phyloP scores from a whole-genome alignment of 2,329 filamentous ascomycete genomes.

The Penicillium sp. region DNA sequence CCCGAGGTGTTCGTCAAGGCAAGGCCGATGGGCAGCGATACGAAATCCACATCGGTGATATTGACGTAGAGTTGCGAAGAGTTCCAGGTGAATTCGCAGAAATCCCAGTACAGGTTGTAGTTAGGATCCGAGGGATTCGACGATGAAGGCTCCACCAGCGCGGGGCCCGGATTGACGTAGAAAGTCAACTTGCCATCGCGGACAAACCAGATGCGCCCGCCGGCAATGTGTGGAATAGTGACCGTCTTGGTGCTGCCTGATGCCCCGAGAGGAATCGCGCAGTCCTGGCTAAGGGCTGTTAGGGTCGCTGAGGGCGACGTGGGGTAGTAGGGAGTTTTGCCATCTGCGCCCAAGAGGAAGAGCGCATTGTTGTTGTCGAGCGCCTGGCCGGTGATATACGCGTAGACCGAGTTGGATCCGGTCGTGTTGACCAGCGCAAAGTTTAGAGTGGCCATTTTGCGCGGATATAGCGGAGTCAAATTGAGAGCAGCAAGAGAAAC shows the following conservation, averaged over 20 bases:
- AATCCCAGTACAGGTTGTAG: constrained; percentile 66
- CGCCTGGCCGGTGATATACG: constrained; percentile 71
- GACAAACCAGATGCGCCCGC: constrained; percentile 74
- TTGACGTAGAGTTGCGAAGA: constrained; percentile 66
- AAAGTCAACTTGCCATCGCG: constrained; percentile 67
- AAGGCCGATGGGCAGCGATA: constrained; percentile 65
- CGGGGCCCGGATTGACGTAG: constrained; percentile 71
- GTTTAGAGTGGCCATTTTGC: constrained; percentile 53
- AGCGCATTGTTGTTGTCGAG: constrained; percentile 63
- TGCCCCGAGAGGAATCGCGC: constrained; percentile 66
- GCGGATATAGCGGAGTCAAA: background rate
- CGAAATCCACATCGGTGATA: constrained; percentile 77
- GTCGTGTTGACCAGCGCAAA: constrained; percentile 71
- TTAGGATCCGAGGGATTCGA: constrained; percentile 69
- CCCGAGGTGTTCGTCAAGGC: constrained; percentile 51
- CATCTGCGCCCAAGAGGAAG: constrained; percentile 68
- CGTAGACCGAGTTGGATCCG: constrained; percentile 63
- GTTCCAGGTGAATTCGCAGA: constrained; percentile 73
- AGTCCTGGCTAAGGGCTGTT: constrained; percentile 59
- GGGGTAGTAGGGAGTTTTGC: constrained; percentile 68
- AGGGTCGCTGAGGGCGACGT: constrained; percentile 58
- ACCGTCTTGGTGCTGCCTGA: constrained; percentile 64
- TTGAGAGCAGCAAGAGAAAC: background rate
- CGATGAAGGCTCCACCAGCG: constrained; percentile 74
- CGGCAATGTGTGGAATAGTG: constrained; percentile 71